Base-by-base conservation (phyloP, 306 rosid genomes). In the Corylus avellana region DNA sequence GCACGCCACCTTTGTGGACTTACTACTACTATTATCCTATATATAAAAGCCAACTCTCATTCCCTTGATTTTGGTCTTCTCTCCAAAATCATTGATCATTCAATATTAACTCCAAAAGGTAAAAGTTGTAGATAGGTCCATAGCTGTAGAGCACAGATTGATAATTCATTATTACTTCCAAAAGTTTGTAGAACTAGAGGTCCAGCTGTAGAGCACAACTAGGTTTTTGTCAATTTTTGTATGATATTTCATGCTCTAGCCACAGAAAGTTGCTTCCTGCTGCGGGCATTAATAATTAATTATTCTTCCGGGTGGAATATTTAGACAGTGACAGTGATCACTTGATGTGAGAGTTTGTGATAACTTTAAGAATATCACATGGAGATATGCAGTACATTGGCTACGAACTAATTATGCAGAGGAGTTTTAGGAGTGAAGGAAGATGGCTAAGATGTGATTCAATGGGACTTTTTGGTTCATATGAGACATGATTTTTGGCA, bases 1-100 rank as follows among this genome's bases (percentile, higher is more conserved):
- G 72, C 62, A 59, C 59, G 62, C 73, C 61, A 11, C 4, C 25
- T 32, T 72, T 18, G 82, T 78, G 77, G 81, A 47, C 29, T 56
- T 56, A 17, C 59, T 12, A 22, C 25, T 22, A 22, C 25, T 22
- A 22, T 22, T 22, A 22, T 22, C 64, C 70, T 69, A 70, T 4
- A 49, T 12, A 3, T 1, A 18, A 17, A 17, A 49, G 53, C 53
- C 11, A 10, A 49, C 14, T 48, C 12, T 8, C 1, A 32, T 3
- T 2, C 37, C 64, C 66, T 59, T 59, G 16, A 42, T 22, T 12
- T 61, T 25, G 48, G 29, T 22, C 14, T 42, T 61, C 35, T 16
- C 35, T 61, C 69, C 46, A 25, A 27, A 75, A 58, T 39, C 27
- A 8, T 48, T 42, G 54, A 66, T 59, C 25, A 25, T 12, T 59